A percentile compares a stretch with the other conserved stretches of the same genome.
Conservation (phyloP, 116 monocot species). For the Iris pallida region DNA sequence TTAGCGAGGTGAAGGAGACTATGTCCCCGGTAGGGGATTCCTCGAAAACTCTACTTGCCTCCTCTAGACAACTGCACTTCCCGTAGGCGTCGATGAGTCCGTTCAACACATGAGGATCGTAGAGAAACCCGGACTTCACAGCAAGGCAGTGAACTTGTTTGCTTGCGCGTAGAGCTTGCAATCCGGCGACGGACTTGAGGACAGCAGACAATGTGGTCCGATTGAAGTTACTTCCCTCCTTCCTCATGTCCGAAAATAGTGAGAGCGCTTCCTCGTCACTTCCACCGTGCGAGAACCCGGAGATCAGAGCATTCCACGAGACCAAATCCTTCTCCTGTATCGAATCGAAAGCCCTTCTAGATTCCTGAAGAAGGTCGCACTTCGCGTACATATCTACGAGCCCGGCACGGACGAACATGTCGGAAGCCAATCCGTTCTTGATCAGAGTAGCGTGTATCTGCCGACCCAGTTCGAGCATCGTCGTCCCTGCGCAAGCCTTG, state of each 20-base stretch:
- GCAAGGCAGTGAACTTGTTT: constrained; percentile 56
- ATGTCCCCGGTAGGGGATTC: constrained; percentile 47
- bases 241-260: constrained; percentile 49
- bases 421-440: constrained; percentile 35
- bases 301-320: constrained; percentile 75
- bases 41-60: constrained; percentile 41
- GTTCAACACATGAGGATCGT: constrained; percentile 58
- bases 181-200: constrained; percentile 60
- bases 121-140: constrained; percentile 30
- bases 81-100: constrained; percentile 80
- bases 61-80: constrained; percentile 38
- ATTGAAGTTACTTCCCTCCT: constrained; percentile 40
- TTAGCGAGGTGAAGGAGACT: constrained; percentile 68
- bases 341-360: constrained; percentile 39
- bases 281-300: constrained; percentile 54
- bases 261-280: constrained; percentile 36
- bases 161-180: constrained; percentile 19
- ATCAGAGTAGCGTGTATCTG: constrained; percentile 49
- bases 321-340: constrained; percentile 46
- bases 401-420: constrained; percentile 53
- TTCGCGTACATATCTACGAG: constrained; percentile 84
- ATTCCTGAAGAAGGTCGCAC: constrained; percentile 29
- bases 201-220: constrained; percentile 60
- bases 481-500: constrained; percentile 57
- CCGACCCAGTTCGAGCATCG: constrained; percentile 37